Conservation (phyloP, 768 basidiomycete genomes). For the Russula griseocarnosa region DNA sequence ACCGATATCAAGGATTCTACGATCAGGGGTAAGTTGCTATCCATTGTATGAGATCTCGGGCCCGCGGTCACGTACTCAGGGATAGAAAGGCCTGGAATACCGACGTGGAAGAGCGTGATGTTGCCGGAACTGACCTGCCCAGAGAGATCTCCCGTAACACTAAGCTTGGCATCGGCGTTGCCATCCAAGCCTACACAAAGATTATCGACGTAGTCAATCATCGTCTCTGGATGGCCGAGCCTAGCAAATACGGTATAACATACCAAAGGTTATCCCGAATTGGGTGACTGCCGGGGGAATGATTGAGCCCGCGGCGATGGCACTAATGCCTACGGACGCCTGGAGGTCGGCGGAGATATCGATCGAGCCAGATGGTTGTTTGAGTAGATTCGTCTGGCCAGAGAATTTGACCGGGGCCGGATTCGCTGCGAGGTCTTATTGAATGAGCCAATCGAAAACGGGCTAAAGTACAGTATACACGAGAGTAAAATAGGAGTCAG, state of each 20-base stretch:
- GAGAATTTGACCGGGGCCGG: background rate
- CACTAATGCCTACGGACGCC: background rate
- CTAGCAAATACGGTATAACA: background rate
- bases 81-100: background rate
- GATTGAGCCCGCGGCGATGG: slow-evolving; percentile 12
- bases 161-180: background rate
- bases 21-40: background rate
- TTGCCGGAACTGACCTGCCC: background rate
- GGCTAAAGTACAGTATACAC: background rate
- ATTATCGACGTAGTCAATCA: slow-evolving; percentile 29
- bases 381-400: background rate
- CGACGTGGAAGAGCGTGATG: background rate
- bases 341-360: slow-evolving; percentile 4
- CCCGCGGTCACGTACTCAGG: background rate
- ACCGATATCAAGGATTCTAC: background rate
- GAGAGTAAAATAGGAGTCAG: background rate
- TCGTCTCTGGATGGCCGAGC: background rate
- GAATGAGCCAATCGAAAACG: background rate
- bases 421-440: background rate
- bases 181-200: background rate
- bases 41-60: background rate
- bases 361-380: slow-evolving; percentile 1
- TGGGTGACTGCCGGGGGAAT: slow-evolving; percentile 12
- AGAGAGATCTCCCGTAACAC: background rate
- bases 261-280: slow-evolving; percentile 15